Base-by-base conservation (phyloP, 139 green algal species). In the Spirogloea muscicola region DNA sequence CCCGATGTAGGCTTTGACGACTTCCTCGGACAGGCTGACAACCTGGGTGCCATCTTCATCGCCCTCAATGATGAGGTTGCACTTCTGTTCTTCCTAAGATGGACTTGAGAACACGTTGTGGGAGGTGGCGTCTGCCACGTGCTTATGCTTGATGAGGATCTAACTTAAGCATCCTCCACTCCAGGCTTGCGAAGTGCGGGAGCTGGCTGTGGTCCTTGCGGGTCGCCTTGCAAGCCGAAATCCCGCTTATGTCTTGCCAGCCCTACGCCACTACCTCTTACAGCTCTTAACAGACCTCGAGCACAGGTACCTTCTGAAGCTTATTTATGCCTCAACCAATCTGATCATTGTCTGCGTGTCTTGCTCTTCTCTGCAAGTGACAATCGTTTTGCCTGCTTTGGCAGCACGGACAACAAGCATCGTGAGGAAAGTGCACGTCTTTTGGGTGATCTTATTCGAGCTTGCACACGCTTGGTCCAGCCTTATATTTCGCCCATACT, bases 61-160 rank as follows among this genome's bases (percentile, higher is more conserved):
- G 82, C 88, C 0, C 86, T 98, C 34, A 97, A 97, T 62, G 93
- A 98, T 78, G 91, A 96, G 75, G n/a, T n/a, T n/a, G n/a, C n/a
- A n/a, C n/a, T n/a, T n/a, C n/a, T n/a, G n/a, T n/a, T n/a, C n/a
- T n/a, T n/a, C n/a, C n/a, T n/a, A n/a, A n/a, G n/a, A n/a, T n/a
- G n/a, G n/a, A n/a, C n/a, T n/a, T n/a, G n/a, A n/a, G n/a, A n/a
- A n/a, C n/a, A n/a, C n/a, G n/a, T n/a, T n/a, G n/a, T n/a, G n/a
- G n/a, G n/a, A n/a, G n/a, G n/a, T n/a, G n/a, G n/a, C n/a, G n/a
- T n/a, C n/a, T n/a, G n/a, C n/a, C n/a, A n/a, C n/a, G n/a, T n/a
- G n/a, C n/a, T n/a, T n/a, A n/a, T n/a, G n/a, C n/a, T n/a, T n/a
- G n/a, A n/a, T n/a, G n/a, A n/a, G n/a, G n/a, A n/a, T n/a, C n/a